Percentiles rank a stretch among this genome's conserved stretches.
phyloP scores from a whole-genome alignment of 169 alveolate species.

The Plasmodium gaboni region DNA sequence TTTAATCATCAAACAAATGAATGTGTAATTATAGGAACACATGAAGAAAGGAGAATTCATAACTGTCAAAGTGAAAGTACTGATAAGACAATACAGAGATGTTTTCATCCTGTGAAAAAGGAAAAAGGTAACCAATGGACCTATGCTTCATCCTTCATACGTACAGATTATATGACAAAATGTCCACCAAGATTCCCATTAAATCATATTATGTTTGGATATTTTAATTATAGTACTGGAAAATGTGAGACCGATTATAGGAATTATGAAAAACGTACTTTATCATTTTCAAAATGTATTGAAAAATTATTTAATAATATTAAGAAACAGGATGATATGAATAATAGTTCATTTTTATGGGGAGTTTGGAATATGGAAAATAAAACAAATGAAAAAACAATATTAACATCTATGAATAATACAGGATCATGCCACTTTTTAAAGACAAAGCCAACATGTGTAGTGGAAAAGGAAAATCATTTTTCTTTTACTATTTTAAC shows the following conservation, averaged over 20 bases:
- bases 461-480: slow-evolving; percentile 27
- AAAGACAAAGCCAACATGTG: slow-evolving; percentile 38
- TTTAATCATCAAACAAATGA: slow-evolving; percentile 58
- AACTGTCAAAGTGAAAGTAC: slow-evolving; percentile 24
- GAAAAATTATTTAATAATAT: slow-evolving; percentile 31
- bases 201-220: slow-evolving; percentile 62
- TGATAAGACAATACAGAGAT: slow-evolving; percentile 8
- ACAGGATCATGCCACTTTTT: slow-evolving; percentile 33
- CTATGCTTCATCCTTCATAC: slow-evolving; percentile 64
- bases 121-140: slow-evolving; percentile 68
- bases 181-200: slow-evolving; percentile 71
- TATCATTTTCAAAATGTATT: slow-evolving; percentile 32
- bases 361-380: slow-evolving; percentile 34
- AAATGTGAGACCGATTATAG: slow-evolving; percentile 26
- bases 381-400: background rate
- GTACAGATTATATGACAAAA: slow-evolving; percentile 54
- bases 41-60: slow-evolving; percentile 30
- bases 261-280: background rate
- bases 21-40: slow-evolving; percentile 58
- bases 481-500: slow-evolving; percentile 52
- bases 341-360: slow-evolving; percentile 22
- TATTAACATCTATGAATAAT: slow-evolving; percentile 40
- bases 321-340: background rate
- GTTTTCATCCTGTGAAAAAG: slow-evolving; percentile 40
- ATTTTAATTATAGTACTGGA: slow-evolving; percentile 46